Evolutionary conservation across 768 basidiomycete species (phyloP), one percentile per base, ranked within the genome.

Genomic region (Boletus sensibilis): DNA sequence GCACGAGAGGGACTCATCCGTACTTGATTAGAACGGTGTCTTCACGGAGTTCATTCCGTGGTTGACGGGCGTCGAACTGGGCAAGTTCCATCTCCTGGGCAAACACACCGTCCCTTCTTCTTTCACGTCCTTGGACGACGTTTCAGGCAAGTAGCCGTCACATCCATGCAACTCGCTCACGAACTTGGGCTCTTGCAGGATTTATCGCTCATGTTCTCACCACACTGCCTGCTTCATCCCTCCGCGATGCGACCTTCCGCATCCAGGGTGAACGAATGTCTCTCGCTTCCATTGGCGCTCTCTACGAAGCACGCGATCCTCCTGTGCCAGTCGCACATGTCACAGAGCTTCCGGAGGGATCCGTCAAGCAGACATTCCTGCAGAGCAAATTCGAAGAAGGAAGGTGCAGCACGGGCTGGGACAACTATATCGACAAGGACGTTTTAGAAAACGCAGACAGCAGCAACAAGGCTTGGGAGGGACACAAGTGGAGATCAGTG

Each of bases 131-230:
- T 45, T 70, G 50, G 65, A 67, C 4, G 74, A 77, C 48, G 69
- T 75, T 31, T 63, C 72, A 39, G 75, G 75, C 66, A 59, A 50
- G 62, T 51, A 25, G 21, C n/a, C 42, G 6, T 34, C 20, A n/a
- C 10, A 1, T 42, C 33, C 14, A 37, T 6, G 34, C 12, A 37
- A 41, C 9, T 37, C 39, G 55, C 56, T 55, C 40, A 55, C 51
- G 53, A 40, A 55, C 27, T 5, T 34, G 37, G 11, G 39, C 23
- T 37, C 16, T 46, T 21, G n/a, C 23, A 76, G 75, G 74, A n/a
- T 76, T 74, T 40, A 43, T 71, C 29, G 75, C 67, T 18, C 59
- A 76, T 44, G 48, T 65, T 48, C 66, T 76, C 51, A 75, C 74
- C 11, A 64, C 68, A 1, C 53, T 74, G 3, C 66, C 73, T 1